Evolutionary conservation across 2,329 filamentous ascomycete species (phyloP), one percentile per base, ranked within the genome.

Genomic region (Aspergillus calidoustus): DNA sequence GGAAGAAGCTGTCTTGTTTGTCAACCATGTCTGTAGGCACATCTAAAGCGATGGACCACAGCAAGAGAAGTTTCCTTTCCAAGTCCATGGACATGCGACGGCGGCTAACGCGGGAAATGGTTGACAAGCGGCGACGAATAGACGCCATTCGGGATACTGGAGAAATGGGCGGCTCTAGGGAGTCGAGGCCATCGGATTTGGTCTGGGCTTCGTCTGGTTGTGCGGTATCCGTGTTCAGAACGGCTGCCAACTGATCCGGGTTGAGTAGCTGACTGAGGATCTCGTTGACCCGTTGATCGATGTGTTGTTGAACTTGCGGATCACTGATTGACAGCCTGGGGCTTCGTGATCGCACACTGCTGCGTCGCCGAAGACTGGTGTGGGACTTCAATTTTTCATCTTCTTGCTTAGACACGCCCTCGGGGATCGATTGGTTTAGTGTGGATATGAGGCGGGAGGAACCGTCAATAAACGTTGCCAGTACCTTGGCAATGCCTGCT

Each of bases 1-100:
- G 73, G 66, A 79, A 79, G 70, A 81, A 81, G 62, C 74, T 80
- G 47, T 77, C 76, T 22, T 77, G 72, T 30, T 68, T 69, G 34
- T 71, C 69, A 28, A 79, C 72, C n/a, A 63, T 66, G 28, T 74
- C 69, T 5, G 71, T 64, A 4, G 75, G 68, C 7, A 77, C 63
- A n/a, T 72, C 73, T 44, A 79, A 65, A 19, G 76, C 73, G 38
- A 69, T 70, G 34, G 75, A 74, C 76, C 76, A 79, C 52, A 79
- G 69, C 15, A 61, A 66, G 68, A 75, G 71, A 13, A 79, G 70
- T 44, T 71, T 75, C 43, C 68, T 69, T 58, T 78, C 75, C 54
- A 76, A 61, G 46, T 71, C 68, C 25, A 31, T 31, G 13, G 48
- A 50, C 17, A 48, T 15, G 22, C 46, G 46, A 23, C 46, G 30